phyloP scores from a whole-genome alignment of 306 rosid species.

The Dryas drummondii region DNA sequence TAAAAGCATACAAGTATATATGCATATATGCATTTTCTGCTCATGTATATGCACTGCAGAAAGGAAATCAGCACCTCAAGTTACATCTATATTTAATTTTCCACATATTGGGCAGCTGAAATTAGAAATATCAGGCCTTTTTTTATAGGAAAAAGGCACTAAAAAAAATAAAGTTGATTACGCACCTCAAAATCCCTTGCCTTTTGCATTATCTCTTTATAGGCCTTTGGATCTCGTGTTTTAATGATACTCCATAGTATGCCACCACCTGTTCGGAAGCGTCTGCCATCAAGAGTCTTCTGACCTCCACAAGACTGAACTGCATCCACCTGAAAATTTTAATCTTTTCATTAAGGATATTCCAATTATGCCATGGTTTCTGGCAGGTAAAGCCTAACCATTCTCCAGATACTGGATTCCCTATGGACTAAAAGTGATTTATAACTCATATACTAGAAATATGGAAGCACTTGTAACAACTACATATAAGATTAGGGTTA shows the following conservation, averaged over 20 bases:
- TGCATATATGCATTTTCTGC: neutral
- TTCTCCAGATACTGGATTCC: constrained; percentile 1
- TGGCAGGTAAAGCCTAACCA: neutral
- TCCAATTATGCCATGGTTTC: neutral
- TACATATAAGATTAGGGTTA: constrained; percentile 12
- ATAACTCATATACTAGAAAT: constrained; percentile 10
- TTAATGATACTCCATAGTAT: constrained; percentile 79
- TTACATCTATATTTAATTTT: too few relatives aligned
- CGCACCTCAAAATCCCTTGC: constrained; percentile 84
- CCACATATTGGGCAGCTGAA: neutral
- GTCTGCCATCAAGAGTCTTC: constrained; percentile 73
- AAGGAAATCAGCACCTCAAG: too few relatives aligned
- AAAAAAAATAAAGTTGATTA: neutral
- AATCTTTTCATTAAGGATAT: constrained; percentile 12
- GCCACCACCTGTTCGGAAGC: constrained; percentile 80
- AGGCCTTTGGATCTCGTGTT: constrained; percentile 78
- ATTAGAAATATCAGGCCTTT: neutral
- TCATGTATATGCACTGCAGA: too few relatives aligned
- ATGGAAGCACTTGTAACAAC: neutral
- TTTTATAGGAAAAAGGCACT: neutral
- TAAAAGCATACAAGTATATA: too few relatives aligned
- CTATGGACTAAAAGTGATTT: constrained; percentile 14
- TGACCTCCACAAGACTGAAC: constrained; percentile 88
- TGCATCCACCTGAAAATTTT: constrained; percentile 67
- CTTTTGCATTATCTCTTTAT: constrained; percentile 83